Conservation (phyloP, 2,329 filamentous ascomycete species). For the Xylariaceae sp. region DNA sequence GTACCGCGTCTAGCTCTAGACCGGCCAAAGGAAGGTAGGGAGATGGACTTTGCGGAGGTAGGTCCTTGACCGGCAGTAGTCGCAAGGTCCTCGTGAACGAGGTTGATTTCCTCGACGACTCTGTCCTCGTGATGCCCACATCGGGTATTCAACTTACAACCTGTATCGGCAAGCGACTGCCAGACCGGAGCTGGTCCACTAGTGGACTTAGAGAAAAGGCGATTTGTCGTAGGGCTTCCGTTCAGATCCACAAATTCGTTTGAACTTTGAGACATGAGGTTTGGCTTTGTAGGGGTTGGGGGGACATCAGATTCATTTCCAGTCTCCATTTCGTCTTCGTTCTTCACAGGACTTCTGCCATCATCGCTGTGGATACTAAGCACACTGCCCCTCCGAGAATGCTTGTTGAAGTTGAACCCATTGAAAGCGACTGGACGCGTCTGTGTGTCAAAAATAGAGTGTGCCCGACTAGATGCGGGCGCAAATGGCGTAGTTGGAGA, state of each 20-base stretch:
- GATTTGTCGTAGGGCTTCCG: conserved; percentile 47
- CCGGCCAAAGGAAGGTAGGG: conserved; percentile 37
- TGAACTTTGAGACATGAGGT: conserved; percentile 36
- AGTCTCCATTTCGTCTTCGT: conserved; percentile 26
- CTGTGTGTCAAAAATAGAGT: conserved; percentile 50
- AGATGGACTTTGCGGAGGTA: conserved; percentile 31
- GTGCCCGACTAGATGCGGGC: conserved; percentile 45
- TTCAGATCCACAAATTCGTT: conserved; percentile 35
- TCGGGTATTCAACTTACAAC: conserved; percentile 42
- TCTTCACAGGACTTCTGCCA: conserved; percentile 50
- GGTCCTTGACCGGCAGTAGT: conserved; percentile 31
- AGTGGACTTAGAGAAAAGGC: conserved; percentile 42
- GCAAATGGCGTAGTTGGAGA: conserved; percentile 80
- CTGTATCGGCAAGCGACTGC: conserved; percentile 24
- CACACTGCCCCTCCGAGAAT: conserved; percentile 62
- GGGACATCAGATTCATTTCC: conserved; percentile 67
- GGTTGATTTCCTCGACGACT: conserved; percentile 15
- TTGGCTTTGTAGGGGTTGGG: conserved; percentile 88
- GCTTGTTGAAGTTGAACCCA: conserved; percentile 44
- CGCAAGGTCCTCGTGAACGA: conserved; percentile 22
- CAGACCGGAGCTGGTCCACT: conserved; percentile 26
- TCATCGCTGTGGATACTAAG: conserved; percentile 80
- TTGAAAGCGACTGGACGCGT: conserved; percentile 65
- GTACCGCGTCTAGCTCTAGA: conserved; percentile 32
- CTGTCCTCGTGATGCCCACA: conserved; percentile 19